Evolutionary conservation across 2,329 filamentous ascomycete species (phyloP).

Genomic region (Aspergillus hortae): DNA sequence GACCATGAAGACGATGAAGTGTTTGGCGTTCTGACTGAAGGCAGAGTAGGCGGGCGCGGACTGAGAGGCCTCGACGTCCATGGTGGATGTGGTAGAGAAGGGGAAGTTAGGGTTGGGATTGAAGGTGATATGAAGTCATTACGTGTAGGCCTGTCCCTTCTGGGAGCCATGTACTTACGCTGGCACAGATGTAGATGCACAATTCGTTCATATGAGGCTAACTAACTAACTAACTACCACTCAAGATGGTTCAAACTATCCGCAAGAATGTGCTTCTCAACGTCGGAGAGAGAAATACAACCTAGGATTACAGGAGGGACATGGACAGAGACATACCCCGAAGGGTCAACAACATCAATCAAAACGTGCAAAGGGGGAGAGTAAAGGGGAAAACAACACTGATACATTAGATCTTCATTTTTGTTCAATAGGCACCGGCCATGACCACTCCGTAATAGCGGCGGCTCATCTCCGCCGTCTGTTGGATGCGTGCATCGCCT

Average conservation of each 20-base stretch:
- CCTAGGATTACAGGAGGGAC: neutral
- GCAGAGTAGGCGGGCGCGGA: too few species aligned
- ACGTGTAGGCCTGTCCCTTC: too few species aligned
- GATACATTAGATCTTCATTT: neutral
- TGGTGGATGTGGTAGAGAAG: too few species aligned
- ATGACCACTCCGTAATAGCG: conserved; percentile 66
- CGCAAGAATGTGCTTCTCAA: neutral
- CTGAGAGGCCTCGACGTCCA: too few species aligned
- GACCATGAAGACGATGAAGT: too few species aligned
- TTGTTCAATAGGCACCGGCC: conserved; percentile 41
- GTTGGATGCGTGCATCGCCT: conserved; percentile 67
- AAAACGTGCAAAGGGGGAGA: neutral
- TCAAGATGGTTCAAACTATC: neutral
- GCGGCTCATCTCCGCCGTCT: conserved; percentile 67
- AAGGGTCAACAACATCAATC: neutral
- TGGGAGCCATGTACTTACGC: too few species aligned
- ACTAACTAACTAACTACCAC: neutral
- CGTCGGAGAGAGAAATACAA: neutral
- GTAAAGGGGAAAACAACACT: neutral
- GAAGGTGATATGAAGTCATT: too few species aligned
- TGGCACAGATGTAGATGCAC: too few species aligned
- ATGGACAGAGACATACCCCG: neutral
- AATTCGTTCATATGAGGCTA: neutral
- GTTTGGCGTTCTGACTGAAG: too few species aligned
- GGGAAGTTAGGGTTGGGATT: too few species aligned